Percentiles rank a stretch among this genome's conserved stretches.
These are phyloP conservation scores for Gloeostereum incarnatum DNA, from an alignment of 768 basidiomycete species.

Conservation along the genomic window DNA sequence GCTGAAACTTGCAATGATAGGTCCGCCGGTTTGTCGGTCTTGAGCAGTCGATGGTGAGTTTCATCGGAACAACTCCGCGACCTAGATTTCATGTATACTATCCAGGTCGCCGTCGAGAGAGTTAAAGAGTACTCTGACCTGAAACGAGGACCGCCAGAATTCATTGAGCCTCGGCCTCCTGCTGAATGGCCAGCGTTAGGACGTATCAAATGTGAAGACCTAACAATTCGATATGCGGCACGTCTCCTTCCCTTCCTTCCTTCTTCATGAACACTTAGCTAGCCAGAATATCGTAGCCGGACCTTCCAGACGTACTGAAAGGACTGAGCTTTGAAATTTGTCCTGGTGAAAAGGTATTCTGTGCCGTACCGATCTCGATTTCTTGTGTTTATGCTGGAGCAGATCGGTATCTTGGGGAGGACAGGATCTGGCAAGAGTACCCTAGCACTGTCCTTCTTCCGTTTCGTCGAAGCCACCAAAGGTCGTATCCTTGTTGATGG, in stretches of 20 bases:
- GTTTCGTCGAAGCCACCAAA: conserved; percentile 79
- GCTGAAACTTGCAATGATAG: conserved; percentile 14
- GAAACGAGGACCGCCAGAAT: conserved; percentile 70
- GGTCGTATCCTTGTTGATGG: conserved; percentile 71
- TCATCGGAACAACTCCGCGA: neutral
- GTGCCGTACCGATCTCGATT: neutral
- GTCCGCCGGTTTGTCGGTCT: conserved; percentile 79
- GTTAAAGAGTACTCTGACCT: conserved; percentile 89
- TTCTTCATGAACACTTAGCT: neutral
- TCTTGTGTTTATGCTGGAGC: too few species aligned
- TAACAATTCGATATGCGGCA: conserved; percentile 74
- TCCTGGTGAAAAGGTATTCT: conserved; percentile 64
- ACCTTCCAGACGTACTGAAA: conserved; percentile 81
- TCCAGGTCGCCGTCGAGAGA: conserved; percentile 74
- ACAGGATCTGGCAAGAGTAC: conserved; percentile 78
- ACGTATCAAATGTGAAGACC: conserved; percentile 58
- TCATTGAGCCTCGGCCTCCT: conserved; percentile 77
- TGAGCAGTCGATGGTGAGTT: conserved; percentile 82
- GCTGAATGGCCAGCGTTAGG: conserved; percentile 72
- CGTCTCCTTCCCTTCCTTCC: conserved; percentile 18
- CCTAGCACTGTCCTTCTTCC: conserved; percentile 78
- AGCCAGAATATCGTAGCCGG: conserved; percentile 40
- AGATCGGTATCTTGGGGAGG: conserved; percentile 66
- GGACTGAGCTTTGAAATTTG: conserved; percentile 62
- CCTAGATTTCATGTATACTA: neutral